phyloP scores from a whole-genome alignment of 192 early-diverging fungal species.

The Coemansia sp. region DNA sequence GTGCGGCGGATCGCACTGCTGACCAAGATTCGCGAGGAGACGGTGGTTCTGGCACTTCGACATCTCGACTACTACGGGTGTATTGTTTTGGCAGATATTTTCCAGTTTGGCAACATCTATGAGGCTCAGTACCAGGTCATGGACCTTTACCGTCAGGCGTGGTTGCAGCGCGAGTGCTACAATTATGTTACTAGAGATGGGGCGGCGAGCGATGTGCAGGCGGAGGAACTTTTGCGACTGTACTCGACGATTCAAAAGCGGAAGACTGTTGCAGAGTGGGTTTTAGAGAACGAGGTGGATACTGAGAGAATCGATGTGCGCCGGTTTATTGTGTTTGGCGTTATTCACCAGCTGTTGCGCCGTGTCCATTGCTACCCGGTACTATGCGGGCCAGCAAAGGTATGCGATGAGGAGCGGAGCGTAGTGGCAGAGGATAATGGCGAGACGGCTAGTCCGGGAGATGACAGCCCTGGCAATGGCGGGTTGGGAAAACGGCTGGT shows the following conservation, averaged over 20 bases:
- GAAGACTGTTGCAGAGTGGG: slow-evolving; percentile 83
- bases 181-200: slow-evolving; percentile 67
- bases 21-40: slow-evolving; percentile 75
- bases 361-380: slow-evolving; percentile 92
- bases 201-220: slow-evolving; percentile 57
- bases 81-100: slow-evolving; percentile 88
- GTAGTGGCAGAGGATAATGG: not conserved
- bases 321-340: slow-evolving; percentile 90
- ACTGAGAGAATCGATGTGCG: slow-evolving; percentile 79
- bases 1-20: slow-evolving; percentile 81
- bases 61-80: slow-evolving; percentile 95
- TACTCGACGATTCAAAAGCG: slow-evolving; percentile 83
- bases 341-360: slow-evolving; percentile 80
- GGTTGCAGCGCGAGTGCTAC: slow-evolving; percentile 78
- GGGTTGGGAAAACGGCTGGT: slow-evolving; percentile 4
- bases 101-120: slow-evolving; percentile 96
- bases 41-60: slow-evolving; percentile 81
- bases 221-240: slow-evolving; percentile 74
- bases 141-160: slow-evolving; percentile 52
- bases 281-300: slow-evolving; percentile 72
- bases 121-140: slow-evolving; percentile 59
- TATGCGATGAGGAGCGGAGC: not conserved
- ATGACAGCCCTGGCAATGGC: slow-evolving; percentile 9
- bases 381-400: slow-evolving; percentile 8
- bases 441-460: not conserved